These are phyloP conservation scores for Polyporus tsugae DNA, from an alignment of 1,284 basidiomycete species.

Conservation along the genomic window DNA sequence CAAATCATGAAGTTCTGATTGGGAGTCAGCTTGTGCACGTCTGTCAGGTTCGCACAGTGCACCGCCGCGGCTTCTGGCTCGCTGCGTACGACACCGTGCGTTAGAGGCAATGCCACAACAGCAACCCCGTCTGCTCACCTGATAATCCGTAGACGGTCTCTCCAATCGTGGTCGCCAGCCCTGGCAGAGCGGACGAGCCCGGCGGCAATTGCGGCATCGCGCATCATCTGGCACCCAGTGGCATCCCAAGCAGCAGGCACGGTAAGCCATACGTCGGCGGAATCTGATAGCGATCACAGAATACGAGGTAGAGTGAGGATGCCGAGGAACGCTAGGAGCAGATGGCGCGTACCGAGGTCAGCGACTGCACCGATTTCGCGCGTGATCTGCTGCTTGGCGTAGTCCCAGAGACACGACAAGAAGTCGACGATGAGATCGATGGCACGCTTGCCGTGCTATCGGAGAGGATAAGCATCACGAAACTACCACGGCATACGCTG, in stretches of 20 bases:
- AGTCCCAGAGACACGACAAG: conserved; percentile 81
- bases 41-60: conserved; percentile 80
- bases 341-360: conserved; percentile 69
- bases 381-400: conserved; percentile 85
- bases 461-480: conserved; percentile 16
- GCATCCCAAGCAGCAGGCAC: conserved; percentile 90
- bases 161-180: conserved; percentile 78
- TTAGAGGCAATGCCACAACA: conserved; percentile 3
- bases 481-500: conserved; percentile 16
- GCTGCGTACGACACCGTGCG: conserved; percentile 39
- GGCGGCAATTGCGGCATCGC: conserved; percentile 79
- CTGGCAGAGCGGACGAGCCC: conserved; percentile 75
- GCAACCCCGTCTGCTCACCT: conserved; percentile 49
- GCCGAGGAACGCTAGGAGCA: neutral
- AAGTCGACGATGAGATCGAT: conserved; percentile 83
- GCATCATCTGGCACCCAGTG: conserved; percentile 82
- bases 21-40: conserved; percentile 76
- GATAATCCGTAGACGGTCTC: conserved; percentile 81
- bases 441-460: conserved; percentile 74
- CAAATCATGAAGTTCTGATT: conserved; percentile 84
- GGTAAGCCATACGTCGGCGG: conserved; percentile 81
- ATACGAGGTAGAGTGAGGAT: conserved; percentile 3
- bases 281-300: conserved; percentile 54
- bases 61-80: conserved; percentile 89
- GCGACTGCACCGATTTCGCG: conserved; percentile 83